phyloP scores from a whole-genome alignment of 2,329 filamentous ascomycete species.

The Epichloe typhina region DNA sequence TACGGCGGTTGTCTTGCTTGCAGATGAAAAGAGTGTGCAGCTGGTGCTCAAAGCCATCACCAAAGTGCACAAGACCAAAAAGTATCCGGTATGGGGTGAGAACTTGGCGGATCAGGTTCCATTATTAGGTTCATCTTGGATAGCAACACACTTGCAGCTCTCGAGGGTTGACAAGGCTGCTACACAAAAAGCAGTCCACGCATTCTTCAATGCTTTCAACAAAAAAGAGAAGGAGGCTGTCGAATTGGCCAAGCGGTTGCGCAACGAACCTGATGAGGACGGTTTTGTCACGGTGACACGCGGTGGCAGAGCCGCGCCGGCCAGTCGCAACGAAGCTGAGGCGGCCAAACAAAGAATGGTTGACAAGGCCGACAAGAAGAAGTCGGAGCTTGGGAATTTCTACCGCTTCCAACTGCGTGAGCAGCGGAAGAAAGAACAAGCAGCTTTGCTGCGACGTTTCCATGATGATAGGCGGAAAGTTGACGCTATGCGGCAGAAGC shows the following conservation, averaged over 20 bases:
- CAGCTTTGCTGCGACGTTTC: slow-evolving; percentile 55
- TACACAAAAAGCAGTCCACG: slow-evolving; percentile 65
- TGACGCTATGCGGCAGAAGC: slow-evolving; percentile 54
- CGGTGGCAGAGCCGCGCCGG: slow-evolving; percentile 62
- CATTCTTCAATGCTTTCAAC: slow-evolving; percentile 76
- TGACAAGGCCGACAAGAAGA: slow-evolving; percentile 50
- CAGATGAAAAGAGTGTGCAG: slow-evolving; percentile 68
- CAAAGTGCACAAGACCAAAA: slow-evolving; percentile 45
- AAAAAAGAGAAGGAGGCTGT: slow-evolving; percentile 51
- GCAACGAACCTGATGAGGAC: slow-evolving; percentile 81
- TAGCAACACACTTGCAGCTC: slow-evolving; percentile 55
- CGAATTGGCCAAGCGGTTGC: slow-evolving; percentile 48
- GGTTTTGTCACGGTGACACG: slow-evolving; percentile 87
- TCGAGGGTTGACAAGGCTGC: slow-evolving; percentile 53
- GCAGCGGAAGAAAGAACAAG: slow-evolving; percentile 62
- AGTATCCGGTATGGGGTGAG: slow-evolving; percentile 55
- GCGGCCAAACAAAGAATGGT: slow-evolving; percentile 44
- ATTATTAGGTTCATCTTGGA: slow-evolving; percentile 41
- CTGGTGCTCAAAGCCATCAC: slow-evolving; percentile 62
- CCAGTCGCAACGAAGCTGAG: slow-evolving; percentile 57
- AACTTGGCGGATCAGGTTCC: slow-evolving; percentile 43
- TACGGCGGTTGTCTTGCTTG: slow-evolving; percentile 69
- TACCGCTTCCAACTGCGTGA: slow-evolving; percentile 76
- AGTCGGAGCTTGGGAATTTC: slow-evolving; percentile 55
- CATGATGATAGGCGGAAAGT: slow-evolving; percentile 64